Evolutionary conservation across 352 stramenopile species (phyloP).

Genomic region (Sclerospora graminicola): DNA sequence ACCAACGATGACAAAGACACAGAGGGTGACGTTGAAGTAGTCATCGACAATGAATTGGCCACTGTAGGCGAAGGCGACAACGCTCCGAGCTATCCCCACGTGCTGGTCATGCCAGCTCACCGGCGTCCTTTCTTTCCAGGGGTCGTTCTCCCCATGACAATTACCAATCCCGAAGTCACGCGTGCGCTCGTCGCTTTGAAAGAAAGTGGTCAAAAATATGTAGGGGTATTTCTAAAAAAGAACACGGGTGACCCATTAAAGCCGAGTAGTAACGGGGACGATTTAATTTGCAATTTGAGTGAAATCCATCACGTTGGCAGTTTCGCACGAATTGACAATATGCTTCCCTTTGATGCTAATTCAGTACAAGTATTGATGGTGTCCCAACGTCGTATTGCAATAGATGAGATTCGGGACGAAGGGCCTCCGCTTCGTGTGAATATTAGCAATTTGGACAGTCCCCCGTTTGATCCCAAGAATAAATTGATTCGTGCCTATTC

Average conservation of each 20-base stretch:
- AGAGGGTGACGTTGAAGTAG: slow-evolving; percentile 23
- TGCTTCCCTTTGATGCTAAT: slow-evolving; percentile 70
- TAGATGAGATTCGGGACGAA: slow-evolving; percentile 60
- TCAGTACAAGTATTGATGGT: slow-evolving; percentile 80
- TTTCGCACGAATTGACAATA: slow-evolving; percentile 93
- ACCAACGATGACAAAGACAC: slow-evolving; percentile 23
- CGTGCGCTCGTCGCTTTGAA: slow-evolving; percentile 84
- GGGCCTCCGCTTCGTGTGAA: slow-evolving; percentile 50
- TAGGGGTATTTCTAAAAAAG: slow-evolving; percentile 93
- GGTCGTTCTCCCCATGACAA: slow-evolving; percentile 77
- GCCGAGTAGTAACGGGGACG: slow-evolving; percentile 30
- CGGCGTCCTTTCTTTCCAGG: slow-evolving; percentile 76
- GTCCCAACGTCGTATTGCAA: slow-evolving; percentile 81
- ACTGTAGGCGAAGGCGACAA: slow-evolving; percentile 57
- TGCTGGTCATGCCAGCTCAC: slow-evolving; percentile 67
- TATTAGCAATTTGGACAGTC: slow-evolving; percentile 70
- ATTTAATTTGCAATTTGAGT: slow-evolving; percentile 87
- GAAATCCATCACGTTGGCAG: slow-evolving; percentile 94
- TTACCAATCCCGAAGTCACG: slow-evolving; percentile 78
- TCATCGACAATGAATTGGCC: slow-evolving; percentile 50
- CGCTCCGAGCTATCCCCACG: slow-evolving; percentile 54
- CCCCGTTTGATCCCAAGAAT: slow-evolving; percentile 54
- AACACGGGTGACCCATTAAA: slow-evolving; percentile 23
- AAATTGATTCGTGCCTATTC: slow-evolving; percentile 92
- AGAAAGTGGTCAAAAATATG: slow-evolving; percentile 82